Evolutionary conservation across 2,329 filamentous ascomycete genomes (phyloP).

Genomic region (Microsporum audouinii): DNA sequence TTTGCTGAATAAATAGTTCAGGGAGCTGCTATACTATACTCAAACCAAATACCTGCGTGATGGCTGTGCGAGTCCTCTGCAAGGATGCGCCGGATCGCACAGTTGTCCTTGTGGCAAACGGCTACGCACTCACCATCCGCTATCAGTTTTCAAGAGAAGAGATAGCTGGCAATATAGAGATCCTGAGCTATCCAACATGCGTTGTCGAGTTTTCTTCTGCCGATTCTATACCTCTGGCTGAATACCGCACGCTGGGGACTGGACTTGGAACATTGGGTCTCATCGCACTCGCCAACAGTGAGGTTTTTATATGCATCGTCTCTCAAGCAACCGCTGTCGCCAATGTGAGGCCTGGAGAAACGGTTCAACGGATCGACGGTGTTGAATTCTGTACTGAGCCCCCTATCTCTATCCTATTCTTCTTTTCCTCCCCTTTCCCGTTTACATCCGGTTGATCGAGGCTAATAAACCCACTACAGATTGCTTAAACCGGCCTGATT

Average conservation of each 20-base stretch:
- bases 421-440: slow-evolving; percentile 2
- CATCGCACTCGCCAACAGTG: slow-evolving; percentile 61
- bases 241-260: slow-evolving; percentile 66
- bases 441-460: background rate
- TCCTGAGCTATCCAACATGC: slow-evolving; percentile 48
- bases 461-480: slow-evolving; percentile 38
- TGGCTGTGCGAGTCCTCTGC: slow-evolving; percentile 67
- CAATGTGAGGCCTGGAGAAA: slow-evolving; percentile 74
- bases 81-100: slow-evolving; percentile 78
- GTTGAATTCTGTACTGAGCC: slow-evolving; percentile 61
- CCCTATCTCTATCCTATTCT: background rate
- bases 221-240: slow-evolving; percentile 51
- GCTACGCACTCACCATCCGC: slow-evolving; percentile 73
- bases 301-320: slow-evolving; percentile 86
- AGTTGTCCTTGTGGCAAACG: slow-evolving; percentile 70
- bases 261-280: slow-evolving; percentile 80
- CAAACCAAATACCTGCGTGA: slow-evolving; percentile 16
- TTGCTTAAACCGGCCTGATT: slow-evolving; percentile 75
- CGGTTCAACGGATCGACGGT: slow-evolving; percentile 70
- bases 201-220: slow-evolving; percentile 75
- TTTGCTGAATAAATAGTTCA: background rate
- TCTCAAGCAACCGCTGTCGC: slow-evolving; percentile 69
- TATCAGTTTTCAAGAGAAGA: slow-evolving; percentile 50
- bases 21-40: background rate
- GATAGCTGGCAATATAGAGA: slow-evolving; percentile 17